Conservation (phyloP, 768 basidiomycete species). For the Kwoniella europaea region DNA sequence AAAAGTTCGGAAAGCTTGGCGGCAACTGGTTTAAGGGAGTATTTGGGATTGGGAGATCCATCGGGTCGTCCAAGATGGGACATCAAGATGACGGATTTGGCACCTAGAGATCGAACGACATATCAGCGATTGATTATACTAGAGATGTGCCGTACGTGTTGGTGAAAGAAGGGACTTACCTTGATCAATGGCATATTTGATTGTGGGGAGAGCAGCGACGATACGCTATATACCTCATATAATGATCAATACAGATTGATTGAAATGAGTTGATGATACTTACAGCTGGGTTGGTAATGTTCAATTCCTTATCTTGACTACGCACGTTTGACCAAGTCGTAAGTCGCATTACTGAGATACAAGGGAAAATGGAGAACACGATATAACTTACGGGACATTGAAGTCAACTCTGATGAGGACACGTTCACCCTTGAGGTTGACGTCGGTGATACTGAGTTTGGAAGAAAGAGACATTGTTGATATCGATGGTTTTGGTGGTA, state of each 20-base stretch:
- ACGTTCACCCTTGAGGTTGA: constrained; percentile 72
- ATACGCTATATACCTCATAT: constrained; percentile 73
- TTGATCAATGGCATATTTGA: constrained; percentile 86
- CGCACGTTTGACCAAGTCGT: not conserved
- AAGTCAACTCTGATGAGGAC: constrained; percentile 59
- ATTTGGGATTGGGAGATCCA: constrained; percentile 84
- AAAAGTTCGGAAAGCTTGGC: constrained; percentile 77
- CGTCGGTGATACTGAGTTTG: constrained; percentile 90
- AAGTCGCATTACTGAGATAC: not conserved
- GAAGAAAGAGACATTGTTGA: constrained; percentile 85
- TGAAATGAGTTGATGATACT: no score
- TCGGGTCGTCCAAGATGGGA: constrained; percentile 98
- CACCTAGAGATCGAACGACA: constrained; percentile 52
- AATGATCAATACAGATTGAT: no score
- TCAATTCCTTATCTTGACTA: constrained; percentile 73
- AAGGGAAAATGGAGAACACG: not conserved
- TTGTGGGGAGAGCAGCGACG: constrained; percentile 92
- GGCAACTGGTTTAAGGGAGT: constrained; percentile 85
- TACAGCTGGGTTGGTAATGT: constrained; percentile 97
- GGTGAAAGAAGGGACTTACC: constrained; percentile 61
- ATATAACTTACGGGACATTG: constrained; percentile 45
- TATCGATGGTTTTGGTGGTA: not conserved
- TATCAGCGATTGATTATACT: not conserved
- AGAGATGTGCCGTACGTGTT: not conserved
- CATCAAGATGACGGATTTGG: constrained; percentile 86